Base-by-base conservation (phyloP, 2,329 filamentous ascomycete genomes). In the Calonectria multiphialidica region DNA sequence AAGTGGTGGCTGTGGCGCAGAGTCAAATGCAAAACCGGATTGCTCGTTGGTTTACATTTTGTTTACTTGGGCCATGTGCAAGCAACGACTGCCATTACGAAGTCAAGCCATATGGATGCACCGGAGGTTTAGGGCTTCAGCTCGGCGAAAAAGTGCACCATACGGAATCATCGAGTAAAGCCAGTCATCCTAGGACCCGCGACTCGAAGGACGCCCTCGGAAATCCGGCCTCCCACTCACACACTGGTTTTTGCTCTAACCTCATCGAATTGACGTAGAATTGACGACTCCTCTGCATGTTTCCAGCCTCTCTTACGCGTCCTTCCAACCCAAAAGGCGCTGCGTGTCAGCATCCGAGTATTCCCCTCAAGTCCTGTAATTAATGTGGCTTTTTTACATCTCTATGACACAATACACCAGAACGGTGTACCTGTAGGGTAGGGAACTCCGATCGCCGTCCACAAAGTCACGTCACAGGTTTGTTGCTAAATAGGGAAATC, bases 201-300 rank as follows among this genome's bases (percentile, higher is more conserved):
- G 21, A 35, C 37, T 67, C 37, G 40, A 67, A 63, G 55, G 63
- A 71, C 63, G 23, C 63, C 45, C 55, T 42, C 63, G 42, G 37
- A 30, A 42, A 35, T n/a, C 15, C 49, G 53, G 49, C 37, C 45
- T 18, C 64, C 21, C 45, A 65, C 21, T 53, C 25, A 47, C 45
- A 53, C 62, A 40, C 21, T 8, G n/a, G 16, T 10, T n/a, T n/a
- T 30, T 44, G 21, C 40, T 61, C 37, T 25, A 62, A 62, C 23
- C 6, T 62, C 57, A 45, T 45, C 40, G 9, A 21, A 40, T 37
- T 44, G 21, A 62, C 28, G 57, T 62, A 33, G 18, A 37, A 62
- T 62, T 45, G 57, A 62, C 37, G 30, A 25, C 15, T 40, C 23
- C 21, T 40, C 21, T 59, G 53, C 53, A 40, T 37, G 37, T 59